Base-by-base conservation (phyloP, 2,329 filamentous ascomycete species). In the Botrytis sinoallii region DNA sequence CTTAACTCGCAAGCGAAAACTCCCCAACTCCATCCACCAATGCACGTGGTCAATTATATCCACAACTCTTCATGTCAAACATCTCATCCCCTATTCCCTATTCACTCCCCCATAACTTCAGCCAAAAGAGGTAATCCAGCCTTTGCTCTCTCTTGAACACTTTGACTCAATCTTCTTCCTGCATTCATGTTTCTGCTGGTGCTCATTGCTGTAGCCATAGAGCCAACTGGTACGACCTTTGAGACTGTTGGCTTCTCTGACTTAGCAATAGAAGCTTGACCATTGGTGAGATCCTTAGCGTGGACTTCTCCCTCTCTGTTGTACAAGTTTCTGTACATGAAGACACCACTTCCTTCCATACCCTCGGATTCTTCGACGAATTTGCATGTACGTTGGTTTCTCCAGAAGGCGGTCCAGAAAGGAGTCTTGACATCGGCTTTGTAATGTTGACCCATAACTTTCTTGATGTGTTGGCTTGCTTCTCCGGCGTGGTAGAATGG, bases 401-500 rank as follows among this genome's bases (percentile, higher is more conserved):
- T 76, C 78, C 78, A 82, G 75, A 82, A 82, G 1, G 81, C 81
- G 1, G 77, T 79, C 81, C 80, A 81, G 78, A 82, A 82, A 12
- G 76, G 74, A 6, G 80, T 82, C 74, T 81, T 79, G 20, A 74
- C 73, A 74, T 87, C 85, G 14, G 81, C 79, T 78, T 83, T 83
- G 81, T 90, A 90, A 71, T 86, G 82, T 44, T 85, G 83, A 12
- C 88, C 88, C 29, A 90, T 84, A n/a, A 90, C 81, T 16, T 85
- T 85, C 78, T 84, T 84, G 79, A 90, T 88, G 55, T 88, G 86
- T 73, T 85, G 83, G 16, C 87, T 88, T n/a, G 88, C 88, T 79
- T 88, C 85, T 74, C 87, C 85, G 35, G 88, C 88, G 77, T 88
- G 84, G 83, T 90, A 90, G 81, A 89, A 89, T 22, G 88, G 88